Conservation (phyloP, 2,329 filamentous ascomycete species). For the Xylaria polymorpha region DNA sequence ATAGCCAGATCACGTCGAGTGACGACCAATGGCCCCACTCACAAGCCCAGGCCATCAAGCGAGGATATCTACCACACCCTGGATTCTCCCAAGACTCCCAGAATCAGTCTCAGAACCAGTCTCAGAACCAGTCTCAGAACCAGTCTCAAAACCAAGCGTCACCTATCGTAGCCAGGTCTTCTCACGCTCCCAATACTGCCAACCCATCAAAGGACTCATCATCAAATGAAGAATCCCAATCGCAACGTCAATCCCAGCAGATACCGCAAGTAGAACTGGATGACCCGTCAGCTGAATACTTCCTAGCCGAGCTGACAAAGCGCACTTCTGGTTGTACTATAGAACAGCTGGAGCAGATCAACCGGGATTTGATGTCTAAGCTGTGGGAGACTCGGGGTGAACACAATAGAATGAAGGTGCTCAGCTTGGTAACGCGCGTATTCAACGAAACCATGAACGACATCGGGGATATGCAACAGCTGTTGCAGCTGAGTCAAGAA, state of each 20-base stretch:
- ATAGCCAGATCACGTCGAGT: conserved; percentile 61
- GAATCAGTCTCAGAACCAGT: conserved; percentile 42
- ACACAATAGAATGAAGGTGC: conserved; percentile 84
- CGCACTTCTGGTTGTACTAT: conserved; percentile 83
- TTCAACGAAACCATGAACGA: conserved; percentile 82
- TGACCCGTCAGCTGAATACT: conserved; percentile 62
- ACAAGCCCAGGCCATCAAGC: conserved; percentile 64
- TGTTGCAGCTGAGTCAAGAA: conserved; percentile 58
- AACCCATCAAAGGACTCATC: conserved; percentile 57
- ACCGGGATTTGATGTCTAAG: conserved; percentile 88
- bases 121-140: no score
- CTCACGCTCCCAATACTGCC: conserved; percentile 51
- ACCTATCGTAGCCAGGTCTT: conserved; percentile 53
- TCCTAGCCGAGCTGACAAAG: conserved; percentile 73
- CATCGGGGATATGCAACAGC: conserved; percentile 67
- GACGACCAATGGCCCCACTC: conserved; percentile 69
- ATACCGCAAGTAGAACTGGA: conserved; percentile 59
- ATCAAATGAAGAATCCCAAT: conserved; percentile 51
- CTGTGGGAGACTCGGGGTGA: conserved; percentile 84
- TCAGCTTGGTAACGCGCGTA: conserved; percentile 69
- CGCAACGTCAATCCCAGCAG: conserved; percentile 53
- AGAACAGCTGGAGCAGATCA: conserved; percentile 95
- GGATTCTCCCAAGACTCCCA: conserved; percentile 43
- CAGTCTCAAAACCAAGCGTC: conserved; percentile 50
- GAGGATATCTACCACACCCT: conserved; percentile 55